A percentile compares a stretch with the other conserved stretches of the same genome.
These are phyloP conservation scores for Apiospora aurea DNA, from an alignment of 2,329 filamentous ascomycete species.

Conservation along the genomic window DNA sequence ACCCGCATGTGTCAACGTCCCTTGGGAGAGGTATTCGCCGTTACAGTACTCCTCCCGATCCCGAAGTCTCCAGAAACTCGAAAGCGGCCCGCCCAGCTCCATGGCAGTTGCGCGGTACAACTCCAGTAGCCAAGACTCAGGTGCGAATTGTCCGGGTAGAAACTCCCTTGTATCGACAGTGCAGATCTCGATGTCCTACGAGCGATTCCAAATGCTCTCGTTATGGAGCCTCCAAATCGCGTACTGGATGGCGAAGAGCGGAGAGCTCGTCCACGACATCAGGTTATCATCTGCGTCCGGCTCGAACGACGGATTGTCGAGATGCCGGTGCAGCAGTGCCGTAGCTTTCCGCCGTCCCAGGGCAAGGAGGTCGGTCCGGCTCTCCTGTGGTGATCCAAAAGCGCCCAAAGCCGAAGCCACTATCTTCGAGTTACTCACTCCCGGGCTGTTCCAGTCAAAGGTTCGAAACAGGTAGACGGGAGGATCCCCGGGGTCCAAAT, in stretches of 20 bases:
- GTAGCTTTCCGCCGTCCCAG: neutral
- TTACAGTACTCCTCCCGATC: neutral
- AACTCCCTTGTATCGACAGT: neutral
- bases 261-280: slow-evolving; percentile 16
- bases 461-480: neutral
- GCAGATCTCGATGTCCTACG: neutral
- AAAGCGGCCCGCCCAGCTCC: too few relatives aligned
- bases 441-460: neutral
- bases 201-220: rapidly evolving
- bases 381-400: neutral
- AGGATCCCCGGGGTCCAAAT: neutral
- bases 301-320: neutral
- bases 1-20: neutral
- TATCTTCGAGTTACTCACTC: neutral
- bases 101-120: neutral
- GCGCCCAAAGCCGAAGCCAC: neutral
- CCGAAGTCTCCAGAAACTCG: neutral
- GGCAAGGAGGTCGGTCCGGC: neutral
- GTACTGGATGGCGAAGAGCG: neutral
- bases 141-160: neutral
- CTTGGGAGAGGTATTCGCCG: slow-evolving; percentile 20
- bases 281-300: neutral
- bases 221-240: neutral
- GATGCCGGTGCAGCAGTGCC: neutral
- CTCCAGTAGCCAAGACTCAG: neutral